phyloP scores from a whole-genome alignment of 768 basidiomycete species.

The Tephrocybe sp. region DNA sequence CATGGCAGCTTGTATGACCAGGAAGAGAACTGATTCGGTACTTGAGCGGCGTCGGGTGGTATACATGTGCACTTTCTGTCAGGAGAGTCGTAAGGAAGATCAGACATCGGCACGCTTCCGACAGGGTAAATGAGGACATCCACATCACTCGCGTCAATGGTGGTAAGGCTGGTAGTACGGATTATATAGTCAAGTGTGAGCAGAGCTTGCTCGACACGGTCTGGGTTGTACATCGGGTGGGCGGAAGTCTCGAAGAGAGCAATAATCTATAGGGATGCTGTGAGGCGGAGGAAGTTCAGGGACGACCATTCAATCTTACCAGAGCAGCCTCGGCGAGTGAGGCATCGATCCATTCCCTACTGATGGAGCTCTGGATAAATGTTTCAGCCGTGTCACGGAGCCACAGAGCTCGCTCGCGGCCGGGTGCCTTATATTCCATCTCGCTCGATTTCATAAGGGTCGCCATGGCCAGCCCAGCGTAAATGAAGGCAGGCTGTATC shows the following conservation, averaged over 20 bases:
- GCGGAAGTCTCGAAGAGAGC: conserved; percentile 78
- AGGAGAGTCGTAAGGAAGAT: conserved; percentile 27
- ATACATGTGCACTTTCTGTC: conserved; percentile 48
- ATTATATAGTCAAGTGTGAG: conserved; percentile 66
- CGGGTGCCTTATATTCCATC: conserved; percentile 50
- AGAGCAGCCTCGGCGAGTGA: conserved; percentile 73
- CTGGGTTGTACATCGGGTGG: conserved; percentile 62
- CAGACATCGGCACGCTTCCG: conserved; percentile 50
- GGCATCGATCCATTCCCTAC: conserved; percentile 54
- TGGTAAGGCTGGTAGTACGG: conserved; percentile 51
- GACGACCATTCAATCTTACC: conserved; percentile 29
- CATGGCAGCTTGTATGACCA: conserved; percentile 60
- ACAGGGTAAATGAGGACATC: conserved; percentile 52
- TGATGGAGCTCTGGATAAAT: conserved; percentile 52
- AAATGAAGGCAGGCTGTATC: conserved; percentile 73
- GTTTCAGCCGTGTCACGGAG: conserved; percentile 57
- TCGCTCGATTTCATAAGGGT: conserved; percentile 74
- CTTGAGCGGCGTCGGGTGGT: conserved; percentile 31
- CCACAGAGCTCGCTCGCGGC: conserved; percentile 57
- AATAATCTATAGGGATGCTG: conserved; percentile 49
- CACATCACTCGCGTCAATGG: conserved; percentile 55
- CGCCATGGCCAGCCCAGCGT: conserved; percentile 68
- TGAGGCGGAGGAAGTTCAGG: neutral
- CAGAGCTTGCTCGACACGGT: conserved; percentile 53
- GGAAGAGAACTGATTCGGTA: conserved; percentile 37